Conservation (phyloP, 331 rosid genomes). For the Phaseolus coccineus region DNA sequence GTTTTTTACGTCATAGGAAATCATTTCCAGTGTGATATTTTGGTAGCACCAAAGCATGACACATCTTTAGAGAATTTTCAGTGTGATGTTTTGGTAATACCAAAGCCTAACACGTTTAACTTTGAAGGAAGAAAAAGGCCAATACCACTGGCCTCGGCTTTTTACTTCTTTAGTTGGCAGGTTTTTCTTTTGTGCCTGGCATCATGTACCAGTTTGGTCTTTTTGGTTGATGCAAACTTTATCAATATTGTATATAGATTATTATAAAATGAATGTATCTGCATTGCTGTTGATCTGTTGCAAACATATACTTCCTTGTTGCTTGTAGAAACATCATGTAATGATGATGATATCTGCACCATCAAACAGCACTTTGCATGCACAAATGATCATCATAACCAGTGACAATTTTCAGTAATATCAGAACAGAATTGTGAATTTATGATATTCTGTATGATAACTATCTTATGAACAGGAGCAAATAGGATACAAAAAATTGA, state of each 20-base stretch:
- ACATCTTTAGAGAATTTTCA: neutral
- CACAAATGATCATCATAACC: neutral
- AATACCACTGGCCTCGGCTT: slow-evolving; percentile 34
- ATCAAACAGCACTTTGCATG: neutral
- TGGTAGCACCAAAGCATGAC: too few species aligned
- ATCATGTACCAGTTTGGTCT: slow-evolving; percentile 37
- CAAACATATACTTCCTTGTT: neutral
- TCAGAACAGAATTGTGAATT: too few species aligned
- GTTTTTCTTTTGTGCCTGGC: neutral
- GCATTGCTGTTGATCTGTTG: neutral
- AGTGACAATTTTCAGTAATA: neutral
- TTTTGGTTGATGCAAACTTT: slow-evolving; percentile 39
- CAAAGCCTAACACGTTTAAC: slow-evolving; percentile 26
- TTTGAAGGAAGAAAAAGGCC: slow-evolving; percentile 38
- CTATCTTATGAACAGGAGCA: too few species aligned
- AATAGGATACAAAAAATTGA: too few species aligned
- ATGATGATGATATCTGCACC: neutral
- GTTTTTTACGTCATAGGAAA: slow-evolving; percentile 10
- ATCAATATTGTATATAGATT: slow-evolving; percentile 29
- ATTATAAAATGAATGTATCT: neutral
- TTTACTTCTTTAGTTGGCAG: slow-evolving; percentile 25
- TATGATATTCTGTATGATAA: too few species aligned
- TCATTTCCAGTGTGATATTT: too few species aligned
- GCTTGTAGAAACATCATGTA: neutral
- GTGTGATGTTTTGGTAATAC: slow-evolving; percentile 38